Base-by-base conservation (phyloP, 2,329 filamentous ascomycete species). In the Stachybotrys elegans region DNA sequence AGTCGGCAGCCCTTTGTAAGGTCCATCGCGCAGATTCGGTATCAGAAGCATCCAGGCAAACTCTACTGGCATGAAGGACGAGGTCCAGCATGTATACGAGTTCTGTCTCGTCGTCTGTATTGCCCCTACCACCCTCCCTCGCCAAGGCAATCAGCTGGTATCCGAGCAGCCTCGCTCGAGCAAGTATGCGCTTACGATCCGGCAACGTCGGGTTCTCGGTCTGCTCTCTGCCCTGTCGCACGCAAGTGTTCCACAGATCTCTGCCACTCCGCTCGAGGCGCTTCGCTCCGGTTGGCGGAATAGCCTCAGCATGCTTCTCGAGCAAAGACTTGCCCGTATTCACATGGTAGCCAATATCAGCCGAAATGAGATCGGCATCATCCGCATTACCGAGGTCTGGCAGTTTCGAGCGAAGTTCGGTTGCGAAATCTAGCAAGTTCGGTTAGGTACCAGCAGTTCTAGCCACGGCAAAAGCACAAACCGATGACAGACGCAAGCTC, bases 191-290 rank as follows among this genome's bases (percentile, higher is more conserved):
- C 34, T 41, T 32, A 20, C 43, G 50, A 1, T 54, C 51, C 46
- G 53, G 46, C 1, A 57, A 51, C 4, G 53, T 44, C 2, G 45
- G 42, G 19, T 53, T 35, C 21, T 55, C 45, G 12, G 38, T 49
- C 36, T 14, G 51, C 31, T 49, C 60, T 44, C 48, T 61, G 56
- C 41, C 70, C 57, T 80, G 56, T 21, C 75, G 72, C 2, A 81
- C 80, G 32, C 80, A 81, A 6, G 75, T 57, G 50, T 89, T 89
- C 85, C 84, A 89, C 7, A 89, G 63, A 20, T 69, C 66, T 1
- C 76, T 79, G 3, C 79, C 85, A 6, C 69, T 57, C 5, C 52
- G 60, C 48, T 86, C 82, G 4, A 88, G 63, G 5, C 78, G 70
- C 25, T 48, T 56, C 4, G 47, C 46, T 3, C 21, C 16, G n/a